phyloP scores from a whole-genome alignment of 1,284 basidiomycete species.

The Ganoderma lingzhi region DNA sequence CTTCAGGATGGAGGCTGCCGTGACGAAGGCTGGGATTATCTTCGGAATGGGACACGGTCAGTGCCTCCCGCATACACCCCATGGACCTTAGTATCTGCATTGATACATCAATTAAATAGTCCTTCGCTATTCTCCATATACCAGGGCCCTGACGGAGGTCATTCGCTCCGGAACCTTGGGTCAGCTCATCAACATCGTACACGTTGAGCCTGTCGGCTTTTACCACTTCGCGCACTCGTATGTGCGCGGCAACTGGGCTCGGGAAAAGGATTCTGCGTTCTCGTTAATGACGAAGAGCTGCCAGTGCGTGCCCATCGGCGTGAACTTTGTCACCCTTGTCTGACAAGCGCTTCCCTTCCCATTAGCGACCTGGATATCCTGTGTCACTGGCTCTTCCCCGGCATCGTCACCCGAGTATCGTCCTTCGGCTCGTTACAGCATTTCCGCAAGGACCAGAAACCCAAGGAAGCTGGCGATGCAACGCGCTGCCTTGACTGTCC shows the following conservation, averaged over 20 bases:
- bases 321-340: neutral
- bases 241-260: constrained; percentile 84
- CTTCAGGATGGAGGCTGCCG: constrained; percentile 74
- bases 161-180: constrained; percentile 78
- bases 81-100: neutral
- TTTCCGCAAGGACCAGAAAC: constrained; percentile 79
- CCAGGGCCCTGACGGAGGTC: constrained; percentile 70
- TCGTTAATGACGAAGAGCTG: constrained; percentile 89
- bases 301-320: constrained; percentile 60
- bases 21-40: constrained; percentile 72
- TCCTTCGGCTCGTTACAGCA: constrained; percentile 87
- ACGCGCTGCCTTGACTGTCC: constrained; percentile 80
- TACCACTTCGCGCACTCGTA: constrained; percentile 89
- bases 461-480: constrained; percentile 68
- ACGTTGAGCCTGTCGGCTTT: constrained; percentile 81
- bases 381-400: constrained; percentile 77
- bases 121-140: constrained; percentile 87
- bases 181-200: constrained; percentile 80
- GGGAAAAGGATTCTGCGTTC: constrained; percentile 76
- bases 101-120: constrained; percentile 52
- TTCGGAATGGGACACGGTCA: constrained; percentile 89
- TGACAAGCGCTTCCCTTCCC: neutral
- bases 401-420: constrained; percentile 71
- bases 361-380: constrained; percentile 84
- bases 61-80: constrained; percentile 6